Evolutionary conservation across 2,329 filamentous ascomycete species (phyloP).

Genomic region (Cercospora janseana): DNA sequence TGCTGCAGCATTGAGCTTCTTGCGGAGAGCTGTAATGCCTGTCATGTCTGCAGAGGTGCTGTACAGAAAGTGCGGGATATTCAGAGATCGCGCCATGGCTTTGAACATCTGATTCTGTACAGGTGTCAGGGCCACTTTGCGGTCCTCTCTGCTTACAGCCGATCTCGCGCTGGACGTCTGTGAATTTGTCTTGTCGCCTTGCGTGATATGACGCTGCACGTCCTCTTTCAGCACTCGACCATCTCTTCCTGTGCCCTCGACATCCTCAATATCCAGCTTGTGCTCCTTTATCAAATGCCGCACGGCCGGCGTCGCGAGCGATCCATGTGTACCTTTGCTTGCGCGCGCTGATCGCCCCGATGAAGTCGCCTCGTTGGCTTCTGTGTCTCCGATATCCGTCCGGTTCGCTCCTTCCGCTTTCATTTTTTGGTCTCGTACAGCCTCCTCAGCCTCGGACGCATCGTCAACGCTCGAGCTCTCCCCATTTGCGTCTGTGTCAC

Average conservation of each 20-base stretch:
- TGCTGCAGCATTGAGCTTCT: slow-evolving; percentile 65
- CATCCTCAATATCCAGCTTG: slow-evolving; percentile 71
- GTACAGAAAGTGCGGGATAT: slow-evolving; percentile 93
- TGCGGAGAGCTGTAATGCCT: slow-evolving; percentile 68
- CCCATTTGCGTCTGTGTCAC: slow-evolving; percentile 32
- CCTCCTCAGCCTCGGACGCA: slow-evolving; percentile 15
- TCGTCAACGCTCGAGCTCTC: slow-evolving; percentile 17
- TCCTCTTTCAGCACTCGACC: slow-evolving; percentile 92
- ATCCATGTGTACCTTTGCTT: slow-evolving; percentile 60
- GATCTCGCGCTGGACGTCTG: slow-evolving; percentile 38
- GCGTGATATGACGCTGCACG: slow-evolving; percentile 54
- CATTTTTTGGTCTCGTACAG: slow-evolving; percentile 22
- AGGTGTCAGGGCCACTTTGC: slow-evolving; percentile 66
- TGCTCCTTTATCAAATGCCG: slow-evolving; percentile 81
- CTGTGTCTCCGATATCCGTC: slow-evolving; percentile 13
- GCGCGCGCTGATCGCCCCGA: slow-evolving; percentile 33
- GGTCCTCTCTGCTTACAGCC: slow-evolving; percentile 56
- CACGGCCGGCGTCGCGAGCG: slow-evolving; percentile 87
- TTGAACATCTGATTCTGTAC: slow-evolving; percentile 96
- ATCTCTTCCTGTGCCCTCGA: slow-evolving; percentile 83
- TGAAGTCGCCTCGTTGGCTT: background rate
- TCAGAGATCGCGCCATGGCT: slow-evolving; percentile 87
- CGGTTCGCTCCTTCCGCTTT: slow-evolving; percentile 21
- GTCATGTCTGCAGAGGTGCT: slow-evolving; percentile 85
- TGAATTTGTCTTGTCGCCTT: slow-evolving; percentile 40